Evolutionary conservation across 2,329 filamentous ascomycete species (phyloP).

Genomic region (Septoria petroselini): DNA sequence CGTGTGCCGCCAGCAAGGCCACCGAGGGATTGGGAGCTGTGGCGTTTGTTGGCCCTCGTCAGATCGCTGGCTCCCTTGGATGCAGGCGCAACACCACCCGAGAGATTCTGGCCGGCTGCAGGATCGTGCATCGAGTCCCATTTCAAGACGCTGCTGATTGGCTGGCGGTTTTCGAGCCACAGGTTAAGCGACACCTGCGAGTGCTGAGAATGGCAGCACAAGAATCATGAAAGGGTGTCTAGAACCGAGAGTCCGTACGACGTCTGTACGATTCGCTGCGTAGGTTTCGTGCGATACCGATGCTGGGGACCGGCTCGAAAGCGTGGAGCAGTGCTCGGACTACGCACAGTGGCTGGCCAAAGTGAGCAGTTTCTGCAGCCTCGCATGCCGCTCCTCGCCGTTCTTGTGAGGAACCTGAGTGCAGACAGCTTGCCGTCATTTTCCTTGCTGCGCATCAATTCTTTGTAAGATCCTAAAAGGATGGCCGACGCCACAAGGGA

Average conservation of each 20-base stretch:
- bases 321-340: background rate
- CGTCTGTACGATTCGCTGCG: conserved; percentile 11
- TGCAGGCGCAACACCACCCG: conserved; percentile 18
- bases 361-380: conserved; percentile 3
- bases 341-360: background rate
- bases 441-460: conserved; percentile 15
- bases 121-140: conserved; percentile 22
- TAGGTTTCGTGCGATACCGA: conserved; percentile 14
- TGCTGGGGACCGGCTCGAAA: background rate
- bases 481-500: too few species aligned
- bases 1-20: conserved; percentile 14
- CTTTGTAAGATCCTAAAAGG: background rate
- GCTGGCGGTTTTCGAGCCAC: conserved; percentile 22
- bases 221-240: conserved; percentile 9
- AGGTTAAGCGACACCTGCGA: conserved; percentile 18
- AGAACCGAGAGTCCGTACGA: conserved; percentile 17
- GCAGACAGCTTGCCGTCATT: conserved; percentile 8
- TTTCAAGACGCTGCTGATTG: conserved; percentile 17
- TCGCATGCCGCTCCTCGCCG: background rate
- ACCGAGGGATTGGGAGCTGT: conserved; percentile 23
- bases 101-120: conserved; percentile 18
- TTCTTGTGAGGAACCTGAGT: background rate
- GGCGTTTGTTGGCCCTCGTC: conserved; percentile 18
- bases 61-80: conserved; percentile 14
- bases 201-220: conserved; percentile 18